Conservation (phyloP, 2,329 filamentous ascomycete genomes). For the Diaporthe aspalathi region DNA sequence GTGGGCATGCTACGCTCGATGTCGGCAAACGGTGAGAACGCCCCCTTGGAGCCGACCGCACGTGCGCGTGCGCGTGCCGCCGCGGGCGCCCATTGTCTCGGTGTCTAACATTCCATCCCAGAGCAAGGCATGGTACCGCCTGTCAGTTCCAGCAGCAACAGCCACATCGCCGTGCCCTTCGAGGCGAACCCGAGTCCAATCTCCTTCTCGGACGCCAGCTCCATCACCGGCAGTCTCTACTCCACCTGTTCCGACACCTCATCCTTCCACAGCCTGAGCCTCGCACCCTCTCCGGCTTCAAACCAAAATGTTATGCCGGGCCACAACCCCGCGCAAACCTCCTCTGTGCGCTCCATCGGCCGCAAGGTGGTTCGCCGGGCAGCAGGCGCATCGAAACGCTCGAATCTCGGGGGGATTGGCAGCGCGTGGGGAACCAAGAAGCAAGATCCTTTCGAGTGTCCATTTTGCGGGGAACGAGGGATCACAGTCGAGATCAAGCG, state of each 20-base stretch:
- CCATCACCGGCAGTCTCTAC: conserved; percentile 53
- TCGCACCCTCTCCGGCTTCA: conserved; percentile 39
- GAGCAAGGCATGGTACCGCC: conserved; percentile 38
- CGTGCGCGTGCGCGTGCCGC: neutral
- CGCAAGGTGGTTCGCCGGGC: conserved; percentile 38
- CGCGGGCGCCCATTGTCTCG: neutral
- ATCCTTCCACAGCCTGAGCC: conserved; percentile 39
- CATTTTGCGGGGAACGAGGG: conserved; percentile 57
- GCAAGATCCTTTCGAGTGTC: conserved; percentile 44
- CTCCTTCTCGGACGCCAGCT: conserved; percentile 54
- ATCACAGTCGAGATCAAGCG: conserved; percentile 55
- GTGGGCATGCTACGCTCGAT: conserved; percentile 39
- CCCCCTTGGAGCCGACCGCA: conserved; percentile 14
- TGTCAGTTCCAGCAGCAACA: conserved; percentile 37
- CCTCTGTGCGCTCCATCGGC: conserved; percentile 38
- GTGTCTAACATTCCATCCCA: conserved; percentile 26
- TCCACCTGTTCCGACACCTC: conserved; percentile 47
- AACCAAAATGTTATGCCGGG: conserved; percentile 43
- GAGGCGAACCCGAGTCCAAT: conserved; percentile 40
- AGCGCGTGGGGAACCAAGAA: conserved; percentile 39
- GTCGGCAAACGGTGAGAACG: conserved; percentile 38
- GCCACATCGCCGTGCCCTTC: conserved; percentile 36
- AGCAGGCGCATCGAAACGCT: conserved; percentile 39
- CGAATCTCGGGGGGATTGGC: conserved; percentile 38
- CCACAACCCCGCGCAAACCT: conserved; percentile 35